phyloP scores from a whole-genome alignment of 2,329 filamentous ascomycete genomes.

The Fusarium albosuccineum region DNA sequence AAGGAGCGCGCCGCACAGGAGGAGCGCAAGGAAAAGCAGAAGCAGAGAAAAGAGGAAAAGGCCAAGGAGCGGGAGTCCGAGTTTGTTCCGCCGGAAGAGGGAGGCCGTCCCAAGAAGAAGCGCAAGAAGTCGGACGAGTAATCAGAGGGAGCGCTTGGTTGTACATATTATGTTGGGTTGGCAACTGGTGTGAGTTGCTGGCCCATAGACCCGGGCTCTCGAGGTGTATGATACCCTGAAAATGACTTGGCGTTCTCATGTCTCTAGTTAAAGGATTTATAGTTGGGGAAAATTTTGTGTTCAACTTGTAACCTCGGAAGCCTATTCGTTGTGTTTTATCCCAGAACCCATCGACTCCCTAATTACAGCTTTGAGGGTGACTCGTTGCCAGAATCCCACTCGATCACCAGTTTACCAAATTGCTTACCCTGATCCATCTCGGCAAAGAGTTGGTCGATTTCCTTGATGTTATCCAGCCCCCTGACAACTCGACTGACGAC shows the following conservation, averaged over 20 bases:
- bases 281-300: constrained; percentile 15
- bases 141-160: constrained; percentile 25
- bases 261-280: constrained; percentile 33
- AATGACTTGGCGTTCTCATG: constrained; percentile 42
- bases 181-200: constrained; percentile 40
- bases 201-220: constrained; percentile 34
- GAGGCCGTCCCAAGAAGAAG: constrained; percentile 72
- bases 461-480: constrained; percentile 80
- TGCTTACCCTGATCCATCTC: constrained; percentile 89
- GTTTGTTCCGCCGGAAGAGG: constrained; percentile 88
- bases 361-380: constrained; percentile 55
- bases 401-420: constrained; percentile 93
- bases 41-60: constrained; percentile 89
- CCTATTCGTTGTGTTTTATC: not conserved
- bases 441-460: constrained; percentile 85
- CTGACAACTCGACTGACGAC: constrained; percentile 81
- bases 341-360: constrained; percentile 19
- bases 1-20: constrained; percentile 87
- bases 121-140: constrained; percentile 66
- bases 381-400: constrained; percentile 63
- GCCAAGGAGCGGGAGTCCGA: constrained; percentile 86
- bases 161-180: constrained; percentile 29
- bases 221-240: constrained; percentile 48
- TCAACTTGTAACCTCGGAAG: not conserved
- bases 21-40: constrained; percentile 86